Percentiles rank a stretch among this genome's conserved stretches.
Conservation (phyloP, 768 basidiomycete species). For the Phlebiopsis gigantea region DNA sequence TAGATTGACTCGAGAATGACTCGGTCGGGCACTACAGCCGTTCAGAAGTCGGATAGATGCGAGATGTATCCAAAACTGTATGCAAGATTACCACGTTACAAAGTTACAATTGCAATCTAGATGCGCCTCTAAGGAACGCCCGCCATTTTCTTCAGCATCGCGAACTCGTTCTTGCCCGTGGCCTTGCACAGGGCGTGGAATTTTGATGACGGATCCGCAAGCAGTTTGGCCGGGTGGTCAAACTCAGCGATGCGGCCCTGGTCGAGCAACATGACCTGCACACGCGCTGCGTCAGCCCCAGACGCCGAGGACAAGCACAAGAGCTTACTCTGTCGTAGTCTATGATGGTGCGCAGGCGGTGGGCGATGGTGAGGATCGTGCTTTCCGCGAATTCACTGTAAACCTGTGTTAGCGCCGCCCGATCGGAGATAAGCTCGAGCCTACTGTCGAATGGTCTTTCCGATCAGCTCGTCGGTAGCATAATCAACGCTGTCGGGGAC, state of each 20-base stretch:
- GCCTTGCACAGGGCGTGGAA: slow-evolving; percentile 70
- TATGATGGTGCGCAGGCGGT: slow-evolving; percentile 73
- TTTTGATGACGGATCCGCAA: slow-evolving; percentile 51
- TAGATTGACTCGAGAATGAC: no score
- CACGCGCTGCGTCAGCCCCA: background rate
- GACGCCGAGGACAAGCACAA: background rate
- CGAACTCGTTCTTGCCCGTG: slow-evolving; percentile 67
- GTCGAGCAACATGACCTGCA: slow-evolving; percentile 71
- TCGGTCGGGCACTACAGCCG: no score
- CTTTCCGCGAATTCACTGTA: slow-evolving; percentile 70
- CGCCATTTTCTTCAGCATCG: slow-evolving; percentile 64
- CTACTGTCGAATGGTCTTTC: slow-evolving; percentile 76
- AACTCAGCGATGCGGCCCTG: slow-evolving; percentile 77
- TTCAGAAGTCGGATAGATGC: no score
- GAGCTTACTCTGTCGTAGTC: slow-evolving; percentile 73
- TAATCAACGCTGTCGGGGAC: slow-evolving; percentile 58
- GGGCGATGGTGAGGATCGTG: slow-evolving; percentile 81
- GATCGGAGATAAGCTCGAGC: slow-evolving; percentile 37
- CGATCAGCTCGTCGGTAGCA: slow-evolving; percentile 83
- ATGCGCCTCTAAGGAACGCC: slow-evolving; percentile 20
- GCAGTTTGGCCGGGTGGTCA: slow-evolving; percentile 53
- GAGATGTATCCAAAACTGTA: no score
- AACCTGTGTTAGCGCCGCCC: background rate
- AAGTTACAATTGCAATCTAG: background rate
- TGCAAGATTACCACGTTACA: no score